Conservation (phyloP, 2,329 filamentous ascomycete genomes). For the Aureobasidium sp. region DNA sequence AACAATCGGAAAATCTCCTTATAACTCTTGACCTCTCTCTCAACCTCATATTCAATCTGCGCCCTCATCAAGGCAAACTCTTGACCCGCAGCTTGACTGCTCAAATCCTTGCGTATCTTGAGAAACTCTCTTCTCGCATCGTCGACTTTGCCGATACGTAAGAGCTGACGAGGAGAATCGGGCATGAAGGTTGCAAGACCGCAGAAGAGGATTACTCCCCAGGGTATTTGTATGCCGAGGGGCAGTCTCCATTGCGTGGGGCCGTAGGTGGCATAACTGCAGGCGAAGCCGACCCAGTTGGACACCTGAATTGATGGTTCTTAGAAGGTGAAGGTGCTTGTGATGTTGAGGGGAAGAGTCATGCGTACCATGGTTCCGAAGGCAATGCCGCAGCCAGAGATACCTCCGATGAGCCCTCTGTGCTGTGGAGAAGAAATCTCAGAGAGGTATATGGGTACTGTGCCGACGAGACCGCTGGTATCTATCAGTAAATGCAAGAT, state of each 20-base stretch:
- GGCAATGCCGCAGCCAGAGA: conserved; percentile 43
- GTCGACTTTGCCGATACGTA: conserved; percentile 42
- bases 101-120: conserved; percentile 40
- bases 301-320: conserved; percentile 23
- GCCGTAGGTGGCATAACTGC: conserved; percentile 46
- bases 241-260: conserved; percentile 47
- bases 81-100: conserved; percentile 35
- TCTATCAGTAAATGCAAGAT: background rate
- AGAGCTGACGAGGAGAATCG: conserved; percentile 45
- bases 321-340: background rate
- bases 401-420: conserved; percentile 46
- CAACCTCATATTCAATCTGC: conserved; percentile 46
- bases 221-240: conserved; percentile 47
- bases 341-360: background rate
- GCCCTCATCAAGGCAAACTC: conserved; percentile 47
- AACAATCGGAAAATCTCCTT: conserved; percentile 45
- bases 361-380: conserved; percentile 42
- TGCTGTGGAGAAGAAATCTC: conserved; percentile 40
- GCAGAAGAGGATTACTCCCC: conserved; percentile 47
- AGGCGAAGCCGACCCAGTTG: conserved; percentile 51
- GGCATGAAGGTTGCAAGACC: conserved; percentile 49
- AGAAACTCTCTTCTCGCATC: conserved; percentile 41
- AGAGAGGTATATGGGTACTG: conserved; percentile 47
- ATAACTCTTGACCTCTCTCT: conserved; percentile 45
- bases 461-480: conserved; percentile 35